Percentiles rank a stretch among this genome's conserved stretches.
phyloP scores from a whole-genome alignment of 495 filamentous ascomycete species.

The Bryoglossum gracile region DNA sequence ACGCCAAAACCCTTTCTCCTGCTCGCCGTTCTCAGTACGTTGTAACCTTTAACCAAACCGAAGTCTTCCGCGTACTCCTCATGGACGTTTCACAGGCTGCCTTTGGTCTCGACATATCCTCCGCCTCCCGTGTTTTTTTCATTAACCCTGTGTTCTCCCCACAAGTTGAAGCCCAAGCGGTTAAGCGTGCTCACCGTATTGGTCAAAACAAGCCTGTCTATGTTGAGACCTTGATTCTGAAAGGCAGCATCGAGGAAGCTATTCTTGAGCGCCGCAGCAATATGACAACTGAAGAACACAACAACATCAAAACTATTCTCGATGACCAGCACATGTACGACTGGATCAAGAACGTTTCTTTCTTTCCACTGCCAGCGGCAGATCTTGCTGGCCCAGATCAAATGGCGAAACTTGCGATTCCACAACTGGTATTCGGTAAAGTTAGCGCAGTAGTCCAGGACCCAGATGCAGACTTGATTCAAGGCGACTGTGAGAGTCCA shows the following conservation, averaged over 20 bases:
- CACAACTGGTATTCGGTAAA: constrained; percentile 53
- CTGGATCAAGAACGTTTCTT: constrained; percentile 68
- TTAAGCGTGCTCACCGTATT: constrained; percentile 85
- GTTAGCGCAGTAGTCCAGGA: not conserved
- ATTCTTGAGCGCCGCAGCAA: constrained; percentile 66
- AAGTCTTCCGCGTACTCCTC: constrained; percentile 61
- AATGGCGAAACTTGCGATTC: constrained; percentile 45
- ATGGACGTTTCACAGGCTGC: constrained; percentile 89
- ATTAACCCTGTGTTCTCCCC: constrained; percentile 83
- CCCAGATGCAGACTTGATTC: constrained; percentile 18
- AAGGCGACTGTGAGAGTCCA: not conserved
- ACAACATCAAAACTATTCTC: constrained; percentile 58
- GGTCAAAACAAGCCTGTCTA: constrained; percentile 73
- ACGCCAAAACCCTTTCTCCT: constrained; percentile 60
- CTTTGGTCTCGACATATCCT: constrained; percentile 75
- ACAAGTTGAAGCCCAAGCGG: constrained; percentile 81
- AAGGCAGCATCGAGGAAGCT: constrained; percentile 75
- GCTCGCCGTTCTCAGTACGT: constrained; percentile 63
- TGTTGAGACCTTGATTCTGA: constrained; percentile 81
- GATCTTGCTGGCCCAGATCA: constrained; percentile 41
- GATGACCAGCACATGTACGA: constrained; percentile 71
- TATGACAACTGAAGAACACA: constrained; percentile 72
- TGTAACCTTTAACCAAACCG: constrained; percentile 62
- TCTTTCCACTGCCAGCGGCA: constrained; percentile 48
- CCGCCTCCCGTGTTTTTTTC: constrained; percentile 84